phyloP scores from a whole-genome alignment of 2,329 filamentous ascomycete species.

The Paracamarosporium sp. region DNA sequence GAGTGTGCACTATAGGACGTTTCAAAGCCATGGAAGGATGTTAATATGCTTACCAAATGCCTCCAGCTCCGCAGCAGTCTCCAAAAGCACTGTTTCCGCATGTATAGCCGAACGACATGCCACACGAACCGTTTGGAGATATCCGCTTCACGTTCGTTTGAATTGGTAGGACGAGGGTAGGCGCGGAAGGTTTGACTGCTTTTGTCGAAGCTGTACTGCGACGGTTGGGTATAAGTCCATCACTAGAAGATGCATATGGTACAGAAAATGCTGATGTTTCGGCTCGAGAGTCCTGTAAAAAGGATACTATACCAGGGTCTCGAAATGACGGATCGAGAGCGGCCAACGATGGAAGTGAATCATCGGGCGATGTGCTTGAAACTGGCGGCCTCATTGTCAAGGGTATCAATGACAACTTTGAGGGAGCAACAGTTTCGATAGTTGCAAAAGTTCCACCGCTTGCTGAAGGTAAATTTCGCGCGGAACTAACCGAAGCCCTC shows the following conservation, averaged over 20 bases:
- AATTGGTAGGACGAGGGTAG: background rate
- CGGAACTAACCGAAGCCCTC: background rate
- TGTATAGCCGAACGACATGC: background rate
- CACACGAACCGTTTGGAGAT: constrained; percentile 9
- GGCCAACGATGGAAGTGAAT: background rate
- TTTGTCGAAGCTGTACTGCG: background rate
- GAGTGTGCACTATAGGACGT: background rate
- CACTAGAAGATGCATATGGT: background rate
- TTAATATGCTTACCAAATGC: background rate
- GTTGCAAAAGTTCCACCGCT: background rate
- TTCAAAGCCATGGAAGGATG: background rate
- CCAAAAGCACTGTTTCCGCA: constrained; percentile 8
- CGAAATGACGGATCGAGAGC: background rate
- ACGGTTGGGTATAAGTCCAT: background rate
- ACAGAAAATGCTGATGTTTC: background rate
- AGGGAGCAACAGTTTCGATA: background rate
- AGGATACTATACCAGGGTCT: background rate
- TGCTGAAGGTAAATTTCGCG: background rate
- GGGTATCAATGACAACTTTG: background rate
- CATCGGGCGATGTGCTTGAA: background rate
- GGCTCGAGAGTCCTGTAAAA: background rate
- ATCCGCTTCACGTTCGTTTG: background rate
- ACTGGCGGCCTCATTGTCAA: background rate
- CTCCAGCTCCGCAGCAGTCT: constrained; percentile 4
- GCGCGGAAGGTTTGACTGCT: background rate